Evolutionary conservation across 1,139 yeast genomes (phyloP).

Genomic region (Geotrichum aggregatum): DNA sequence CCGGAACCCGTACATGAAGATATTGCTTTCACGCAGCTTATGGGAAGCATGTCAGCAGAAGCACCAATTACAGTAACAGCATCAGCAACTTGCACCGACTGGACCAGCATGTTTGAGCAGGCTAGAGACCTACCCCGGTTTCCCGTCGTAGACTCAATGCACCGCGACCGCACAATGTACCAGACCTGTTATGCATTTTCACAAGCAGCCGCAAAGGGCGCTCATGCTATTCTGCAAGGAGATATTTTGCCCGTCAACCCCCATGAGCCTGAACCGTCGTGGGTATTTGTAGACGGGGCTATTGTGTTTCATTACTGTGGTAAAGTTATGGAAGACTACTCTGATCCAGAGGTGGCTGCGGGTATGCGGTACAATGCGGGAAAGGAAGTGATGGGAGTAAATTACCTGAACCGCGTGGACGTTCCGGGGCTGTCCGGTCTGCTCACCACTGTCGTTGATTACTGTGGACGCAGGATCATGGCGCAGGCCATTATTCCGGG

Average conservation of each 20-base stretch:
- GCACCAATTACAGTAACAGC: constrained; percentile 6
- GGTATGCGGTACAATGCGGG: constrained; percentile 82
- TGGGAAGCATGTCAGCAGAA: constrained; percentile 35
- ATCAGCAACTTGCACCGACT: constrained; percentile 45
- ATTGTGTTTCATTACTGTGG: constrained; percentile 79
- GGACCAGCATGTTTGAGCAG: constrained; percentile 88
- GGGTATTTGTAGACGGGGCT: constrained; percentile 73
- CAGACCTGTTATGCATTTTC: constrained; percentile 77
- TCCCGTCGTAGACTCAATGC: constrained; percentile 60
- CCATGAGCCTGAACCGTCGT: constrained; percentile 53
- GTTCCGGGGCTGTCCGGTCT: constrained; percentile 61
- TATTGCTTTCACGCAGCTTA: constrained; percentile 51
- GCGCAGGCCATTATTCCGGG: constrained; percentile 98
- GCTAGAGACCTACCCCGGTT: constrained; percentile 62
- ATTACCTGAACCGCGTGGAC: constrained; percentile 63
- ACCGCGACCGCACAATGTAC: constrained; percentile 70
- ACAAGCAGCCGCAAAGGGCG: constrained; percentile 71
- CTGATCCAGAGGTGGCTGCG: constrained; percentile 68
- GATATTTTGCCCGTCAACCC: constrained; percentile 79
- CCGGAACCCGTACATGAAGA: not conserved
- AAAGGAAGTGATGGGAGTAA: constrained; percentile 75
- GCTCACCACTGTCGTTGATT: constrained; percentile 81
- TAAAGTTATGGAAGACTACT: constrained; percentile 68
- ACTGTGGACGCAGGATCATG: constrained; percentile 77
- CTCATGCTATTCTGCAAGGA: constrained; percentile 69